Conservation (phyloP, 176 grass and related monocot species). For the Aechmea fasciata region DNA sequence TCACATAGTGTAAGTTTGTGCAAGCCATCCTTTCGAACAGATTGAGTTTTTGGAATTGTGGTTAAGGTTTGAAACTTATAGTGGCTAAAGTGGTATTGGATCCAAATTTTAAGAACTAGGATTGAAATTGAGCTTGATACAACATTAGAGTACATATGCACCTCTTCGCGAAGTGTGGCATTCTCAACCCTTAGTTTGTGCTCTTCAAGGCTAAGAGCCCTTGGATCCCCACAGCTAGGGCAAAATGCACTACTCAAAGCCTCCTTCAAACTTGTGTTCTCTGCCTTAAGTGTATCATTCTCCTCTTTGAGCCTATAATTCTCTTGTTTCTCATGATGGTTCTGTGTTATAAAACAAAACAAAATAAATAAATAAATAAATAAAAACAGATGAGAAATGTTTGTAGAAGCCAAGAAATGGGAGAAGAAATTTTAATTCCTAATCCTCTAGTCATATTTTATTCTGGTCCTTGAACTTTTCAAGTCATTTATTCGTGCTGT, state of each 20-base stretch:
- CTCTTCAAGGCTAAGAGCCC: slow-evolving; percentile 8
- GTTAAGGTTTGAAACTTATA: too few relatives aligned
- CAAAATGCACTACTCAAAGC: slow-evolving; percentile 5
- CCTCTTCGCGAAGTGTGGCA: slow-evolving; percentile 28
- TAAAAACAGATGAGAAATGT: not conserved
- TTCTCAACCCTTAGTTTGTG: slow-evolving; percentile 27
- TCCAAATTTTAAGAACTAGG: too few relatives aligned
- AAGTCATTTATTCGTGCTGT: too few relatives aligned
- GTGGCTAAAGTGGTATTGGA: too few relatives aligned
- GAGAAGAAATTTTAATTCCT: too few relatives aligned
- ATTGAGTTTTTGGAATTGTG: too few relatives aligned
- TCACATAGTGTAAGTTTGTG: too few relatives aligned
- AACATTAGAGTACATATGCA: slow-evolving; percentile 13
- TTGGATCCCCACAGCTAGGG: slow-evolving; percentile 16
- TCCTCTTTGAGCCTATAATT: slow-evolving; percentile 39
- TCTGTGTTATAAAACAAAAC: slow-evolving; percentile 9
- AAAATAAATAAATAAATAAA: not conserved
- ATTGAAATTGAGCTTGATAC: too few relatives aligned
- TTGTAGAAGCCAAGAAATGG: not conserved
- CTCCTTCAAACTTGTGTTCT: slow-evolving; percentile 33
- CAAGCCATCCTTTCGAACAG: too few relatives aligned
- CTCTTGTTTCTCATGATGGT: slow-evolving; percentile 34
- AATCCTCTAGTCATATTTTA: not conserved
- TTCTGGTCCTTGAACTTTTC: too few relatives aligned
- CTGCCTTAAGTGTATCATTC: slow-evolving; percentile 36